phyloP scores from a whole-genome alignment of 768 basidiomycete genomes.

The Tremella mesenterica region DNA sequence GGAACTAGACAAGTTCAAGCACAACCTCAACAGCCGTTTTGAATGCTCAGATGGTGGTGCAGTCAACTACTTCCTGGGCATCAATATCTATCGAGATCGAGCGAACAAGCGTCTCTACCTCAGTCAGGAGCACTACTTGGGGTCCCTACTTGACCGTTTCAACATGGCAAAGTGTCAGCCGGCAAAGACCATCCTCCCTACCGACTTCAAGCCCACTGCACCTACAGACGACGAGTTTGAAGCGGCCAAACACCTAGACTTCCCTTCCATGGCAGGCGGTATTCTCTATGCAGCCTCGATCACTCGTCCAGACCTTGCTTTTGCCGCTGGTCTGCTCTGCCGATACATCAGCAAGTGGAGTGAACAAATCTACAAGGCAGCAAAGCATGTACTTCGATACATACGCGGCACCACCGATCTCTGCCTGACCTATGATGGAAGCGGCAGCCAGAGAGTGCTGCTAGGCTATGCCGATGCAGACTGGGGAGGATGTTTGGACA shows the following conservation, averaged over 20 bases:
- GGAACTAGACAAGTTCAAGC: conserved; percentile 5
- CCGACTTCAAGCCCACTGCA: conserved; percentile 4
- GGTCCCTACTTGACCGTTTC: neutral
- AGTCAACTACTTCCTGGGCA: conserved; percentile 10
- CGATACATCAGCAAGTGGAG: conserved; percentile 45
- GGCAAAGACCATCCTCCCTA: conserved; percentile 5
- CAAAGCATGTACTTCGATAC: conserved; percentile 45
- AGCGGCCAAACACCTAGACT: conserved; percentile 3
- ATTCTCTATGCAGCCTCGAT: conserved; percentile 9
- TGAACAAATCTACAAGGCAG: conserved; percentile 15
- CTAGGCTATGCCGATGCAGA: conserved; percentile 42
- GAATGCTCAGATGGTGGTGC: conserved; percentile 8
- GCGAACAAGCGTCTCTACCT: conserved; percentile 5
- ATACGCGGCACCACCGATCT: no score
- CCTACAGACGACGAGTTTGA: conserved; percentile 13
- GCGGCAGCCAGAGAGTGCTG: neutral
- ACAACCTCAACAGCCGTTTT: conserved; percentile 7
- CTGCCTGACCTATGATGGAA: conserved; percentile 26
- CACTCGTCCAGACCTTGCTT: conserved; percentile 26
- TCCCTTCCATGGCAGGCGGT: conserved; percentile 1
- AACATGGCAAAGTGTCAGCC: conserved; percentile 1
- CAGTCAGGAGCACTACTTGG: conserved; percentile 8
- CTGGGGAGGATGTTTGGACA: conserved; percentile 33
- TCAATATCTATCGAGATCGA: no score
- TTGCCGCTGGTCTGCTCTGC: conserved; percentile 15